These are phyloP conservation scores for Metschnikowia proteae DNA, from an alignment of 805 yeast genomes.

Conservation along the genomic window DNA sequence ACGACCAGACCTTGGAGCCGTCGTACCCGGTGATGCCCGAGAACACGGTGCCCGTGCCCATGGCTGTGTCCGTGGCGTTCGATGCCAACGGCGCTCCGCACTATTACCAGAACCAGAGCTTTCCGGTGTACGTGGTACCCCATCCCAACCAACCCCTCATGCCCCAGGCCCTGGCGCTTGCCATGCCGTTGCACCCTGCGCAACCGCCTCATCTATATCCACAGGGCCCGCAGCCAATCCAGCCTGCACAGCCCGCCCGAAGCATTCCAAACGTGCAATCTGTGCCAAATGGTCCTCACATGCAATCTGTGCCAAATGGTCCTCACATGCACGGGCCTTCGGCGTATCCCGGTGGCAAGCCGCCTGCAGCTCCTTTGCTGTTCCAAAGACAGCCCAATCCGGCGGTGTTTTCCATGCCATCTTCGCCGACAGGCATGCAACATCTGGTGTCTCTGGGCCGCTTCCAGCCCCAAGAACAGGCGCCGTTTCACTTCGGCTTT, in stretches of 20 bases:
- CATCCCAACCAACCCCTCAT: constrained; percentile 12
- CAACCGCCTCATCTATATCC: background rate
- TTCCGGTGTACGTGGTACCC: constrained; percentile 36
- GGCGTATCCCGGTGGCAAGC: background rate
- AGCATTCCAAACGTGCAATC: constrained; percentile 7
- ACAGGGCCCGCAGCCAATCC: constrained; percentile 4
- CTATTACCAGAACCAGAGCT: constrained; percentile 27
- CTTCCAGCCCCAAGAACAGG: background rate
- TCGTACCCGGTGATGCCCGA: constrained; percentile 9
- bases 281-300: constrained; percentile 8
- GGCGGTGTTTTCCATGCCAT: constrained; percentile 28
- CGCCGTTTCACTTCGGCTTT: constrained; percentile 1
- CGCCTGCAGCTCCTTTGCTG: background rate
- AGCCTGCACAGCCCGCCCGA: constrained; percentile 1
- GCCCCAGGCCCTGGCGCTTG: constrained; percentile 10
- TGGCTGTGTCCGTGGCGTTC: constrained; percentile 28
- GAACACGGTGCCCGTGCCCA: constrained; percentile 8
- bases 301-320: constrained; percentile 11
- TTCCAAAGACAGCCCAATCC: constrained; percentile 12
- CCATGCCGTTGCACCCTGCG: constrained; percentile 9
- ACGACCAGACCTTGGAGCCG: constrained; percentile 7
- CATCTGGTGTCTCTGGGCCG: constrained; percentile 3
- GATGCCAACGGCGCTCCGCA: constrained; percentile 31
- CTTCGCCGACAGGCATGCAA: constrained; percentile 24
- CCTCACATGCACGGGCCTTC: constrained; percentile 4